Evolutionary conservation across 2,329 filamentous ascomycete genomes (phyloP), one percentile per base, ranked within the genome.

Genomic region (Monosporascus sp.): DNA sequence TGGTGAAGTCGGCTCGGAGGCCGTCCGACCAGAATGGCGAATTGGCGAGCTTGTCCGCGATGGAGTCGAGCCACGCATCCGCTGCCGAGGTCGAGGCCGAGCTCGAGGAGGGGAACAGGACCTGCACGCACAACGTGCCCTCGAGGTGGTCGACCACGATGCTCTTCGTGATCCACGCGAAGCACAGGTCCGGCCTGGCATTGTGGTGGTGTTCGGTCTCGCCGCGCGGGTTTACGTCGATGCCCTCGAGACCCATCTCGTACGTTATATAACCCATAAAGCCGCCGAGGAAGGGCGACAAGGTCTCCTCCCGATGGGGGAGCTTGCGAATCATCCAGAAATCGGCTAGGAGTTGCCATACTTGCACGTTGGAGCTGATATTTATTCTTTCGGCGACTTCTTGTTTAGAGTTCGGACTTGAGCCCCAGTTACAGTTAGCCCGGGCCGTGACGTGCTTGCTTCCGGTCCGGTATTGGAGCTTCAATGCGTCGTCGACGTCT

Each of bases 221-320:
- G n/a, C 61, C 58, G 2, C 69, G 58, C 9, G 70, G 50, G 1
- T 58, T 20, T 22, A 87, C 73, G 48, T 74, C 69, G 51, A 84
- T 84, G 18, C 78, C 83, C 58, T 78, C 74, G 1, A 95, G 73
- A 0, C 90, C 89, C 65, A 91, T 83, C 68, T 96, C 91, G 55
- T 96, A 96, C 0, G 89, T 90, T 49, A 90, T 80, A 63, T 87
- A 95, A 0, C 91, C 91, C 71, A 96, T 83, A 54, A 96, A 85
- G 0, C 91, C 91, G 49, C 90, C 91, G 70, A 89, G 83, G 65
- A 96, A 96, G 0, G 88, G 81, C 0, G 72, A 71, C 37, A 66
- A 62, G 0, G 62, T 56, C 27, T 61, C 52, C 27, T 64, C 52
- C 8, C 61, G 53, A 24, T 58, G 37, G 5, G 58, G 37, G 1